Evolutionary conservation across 352 stramenopile species (phyloP).

Genomic region (Phytophthora cactorum): DNA sequence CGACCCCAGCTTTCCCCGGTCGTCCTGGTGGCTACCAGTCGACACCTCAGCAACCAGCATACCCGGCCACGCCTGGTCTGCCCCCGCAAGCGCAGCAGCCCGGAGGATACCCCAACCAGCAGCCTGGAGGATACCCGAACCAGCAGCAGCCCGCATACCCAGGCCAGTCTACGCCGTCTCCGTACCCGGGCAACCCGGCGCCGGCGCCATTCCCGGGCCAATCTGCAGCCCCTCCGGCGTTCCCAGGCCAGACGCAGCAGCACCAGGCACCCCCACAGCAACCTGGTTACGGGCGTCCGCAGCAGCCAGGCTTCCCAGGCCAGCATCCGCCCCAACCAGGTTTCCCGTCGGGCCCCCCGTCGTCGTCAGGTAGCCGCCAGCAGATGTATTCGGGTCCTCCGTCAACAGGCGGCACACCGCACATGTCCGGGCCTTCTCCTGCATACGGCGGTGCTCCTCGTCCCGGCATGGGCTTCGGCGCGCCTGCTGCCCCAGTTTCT

Average conservation of each 20-base stretch:
- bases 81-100: background rate
- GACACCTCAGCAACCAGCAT: constrained; percentile 33
- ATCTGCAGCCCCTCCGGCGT: constrained; percentile 31
- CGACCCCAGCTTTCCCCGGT: constrained; percentile 47
- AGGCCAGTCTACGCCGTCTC: constrained; percentile 41
- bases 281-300: constrained; percentile 43
- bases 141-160: constrained; percentile 41
- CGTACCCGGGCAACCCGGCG: constrained; percentile 27
- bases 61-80: background rate
- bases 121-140: constrained; percentile 1
- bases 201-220: constrained; percentile 45
- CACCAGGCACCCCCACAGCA: constrained; percentile 26
- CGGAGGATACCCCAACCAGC: constrained; percentile 3
- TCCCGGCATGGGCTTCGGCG: constrained; percentile 44
- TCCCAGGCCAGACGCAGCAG: constrained; percentile 46
- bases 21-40: constrained; percentile 46
- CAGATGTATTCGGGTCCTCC: constrained; percentile 49
- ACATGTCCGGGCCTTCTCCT: constrained; percentile 34
- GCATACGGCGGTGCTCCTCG: constrained; percentile 39
- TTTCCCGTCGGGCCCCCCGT: constrained; percentile 63
- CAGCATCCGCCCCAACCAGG: constrained; percentile 38
- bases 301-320: constrained; percentile 45
- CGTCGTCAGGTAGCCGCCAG: constrained; percentile 38
- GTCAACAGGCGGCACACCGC: constrained; percentile 36
- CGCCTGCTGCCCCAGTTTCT: constrained; percentile 33